Evolutionary conservation across 257 asterid species (phyloP).

Genomic region (Echites panduratus): DNA sequence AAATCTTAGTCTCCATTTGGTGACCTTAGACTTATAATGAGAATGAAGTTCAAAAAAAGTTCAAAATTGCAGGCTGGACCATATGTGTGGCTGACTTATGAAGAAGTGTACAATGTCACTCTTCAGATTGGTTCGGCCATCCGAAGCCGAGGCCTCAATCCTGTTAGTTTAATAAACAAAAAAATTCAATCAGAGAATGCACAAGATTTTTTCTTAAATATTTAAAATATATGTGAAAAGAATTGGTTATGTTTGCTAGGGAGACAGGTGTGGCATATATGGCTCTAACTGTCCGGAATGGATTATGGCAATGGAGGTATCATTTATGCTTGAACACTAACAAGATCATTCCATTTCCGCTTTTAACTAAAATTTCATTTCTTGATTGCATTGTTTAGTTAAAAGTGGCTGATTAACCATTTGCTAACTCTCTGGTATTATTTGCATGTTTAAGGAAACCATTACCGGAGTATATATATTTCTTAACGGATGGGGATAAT

Average conservation of each 20-base stretch:
- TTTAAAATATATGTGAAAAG: not conserved
- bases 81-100: constrained; percentile 62
- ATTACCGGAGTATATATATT: not conserved
- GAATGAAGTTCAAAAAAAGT: not conserved
- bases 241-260: constrained; percentile 31
- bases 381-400: not conserved
- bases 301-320: constrained; percentile 91
- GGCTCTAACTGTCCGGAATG: constrained; percentile 85
- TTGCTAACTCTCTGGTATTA: not conserved
- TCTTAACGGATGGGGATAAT: not conserved
- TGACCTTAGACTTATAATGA: not conserved
- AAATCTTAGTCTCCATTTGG: not conserved
- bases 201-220: not conserved
- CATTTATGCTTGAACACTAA: not conserved
- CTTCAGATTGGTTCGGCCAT: constrained; percentile 70
- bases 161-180: constrained; percentile 29
- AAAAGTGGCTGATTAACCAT: not conserved
- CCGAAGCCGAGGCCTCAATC: constrained; percentile 65
- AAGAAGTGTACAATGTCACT: constrained; percentile 44
- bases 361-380: not conserved
- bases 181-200: not conserved
- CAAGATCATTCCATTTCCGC: not conserved
- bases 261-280: constrained; percentile 81
- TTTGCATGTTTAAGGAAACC: not conserved
- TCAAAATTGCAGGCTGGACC: constrained; percentile 47